Conservation (phyloP, 208 protist genomes). For the Leishmania arabica region DNA sequence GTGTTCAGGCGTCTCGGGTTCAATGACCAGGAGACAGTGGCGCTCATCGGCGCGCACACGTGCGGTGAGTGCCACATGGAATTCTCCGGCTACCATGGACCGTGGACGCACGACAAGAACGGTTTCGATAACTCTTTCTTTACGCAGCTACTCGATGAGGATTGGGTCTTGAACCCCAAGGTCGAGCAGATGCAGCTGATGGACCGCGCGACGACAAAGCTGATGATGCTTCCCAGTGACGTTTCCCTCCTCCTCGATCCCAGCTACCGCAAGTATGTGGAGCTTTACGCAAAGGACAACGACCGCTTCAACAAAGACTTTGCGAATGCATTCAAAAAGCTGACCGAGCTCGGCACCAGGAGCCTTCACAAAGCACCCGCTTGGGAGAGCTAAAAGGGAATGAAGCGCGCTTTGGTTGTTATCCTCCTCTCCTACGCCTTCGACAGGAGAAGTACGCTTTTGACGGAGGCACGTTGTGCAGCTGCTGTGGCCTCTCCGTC, state of each 20-base stretch:
- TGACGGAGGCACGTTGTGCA: not conserved
- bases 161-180: conserved; percentile 80
- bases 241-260: conserved; percentile 84
- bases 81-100: conserved; percentile 83
- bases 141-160: conserved; percentile 73
- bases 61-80: conserved; percentile 91
- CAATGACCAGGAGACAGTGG: conserved; percentile 94
- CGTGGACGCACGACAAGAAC: conserved; percentile 91
- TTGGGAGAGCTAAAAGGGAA: conserved; percentile 1
- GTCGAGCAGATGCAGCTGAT: conserved; percentile 75
- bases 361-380: conserved; percentile 29
- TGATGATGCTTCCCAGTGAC: conserved; percentile 95
- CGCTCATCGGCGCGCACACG: conserved; percentile 92
- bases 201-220: conserved; percentile 66
- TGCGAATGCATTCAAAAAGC: conserved; percentile 73
- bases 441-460: conserved; percentile 7
- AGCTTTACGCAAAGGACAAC: conserved; percentile 92
- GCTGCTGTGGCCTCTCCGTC: not conserved
- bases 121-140: conserved; percentile 95
- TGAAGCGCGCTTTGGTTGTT: not conserved
- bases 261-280: conserved; percentile 77
- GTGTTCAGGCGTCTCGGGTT: conserved; percentile 94
- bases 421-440: not conserved
- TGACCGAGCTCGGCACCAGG: conserved; percentile 63
- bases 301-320: conserved; percentile 91